These are phyloP conservation scores for Hericium erinaceus DNA, from an alignment of 768 basidiomycete genomes.

Conservation along the genomic window DNA sequence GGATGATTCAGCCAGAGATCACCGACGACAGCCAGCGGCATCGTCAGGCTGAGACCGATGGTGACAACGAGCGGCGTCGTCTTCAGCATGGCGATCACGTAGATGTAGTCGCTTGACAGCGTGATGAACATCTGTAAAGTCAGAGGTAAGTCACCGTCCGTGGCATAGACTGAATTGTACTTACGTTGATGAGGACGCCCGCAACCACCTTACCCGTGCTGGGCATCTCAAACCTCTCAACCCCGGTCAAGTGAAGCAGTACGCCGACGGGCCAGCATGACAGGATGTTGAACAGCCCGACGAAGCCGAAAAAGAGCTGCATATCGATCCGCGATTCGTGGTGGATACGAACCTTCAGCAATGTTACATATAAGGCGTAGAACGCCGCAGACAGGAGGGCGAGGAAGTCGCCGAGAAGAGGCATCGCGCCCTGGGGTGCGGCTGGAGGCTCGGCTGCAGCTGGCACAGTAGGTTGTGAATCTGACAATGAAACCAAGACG, in stretches of 20 bases:
- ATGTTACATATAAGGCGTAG: conserved; percentile 82
- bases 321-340: conserved; percentile 79
- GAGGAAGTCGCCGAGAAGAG: conserved; percentile 63
- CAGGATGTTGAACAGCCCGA: conserved; percentile 78
- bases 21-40: conserved; percentile 83
- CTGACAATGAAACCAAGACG: conserved; percentile 80
- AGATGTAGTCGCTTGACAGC: conserved; percentile 75
- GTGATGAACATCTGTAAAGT: conserved; percentile 68
- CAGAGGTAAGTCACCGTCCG: not conserved
- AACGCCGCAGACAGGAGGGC: conserved; percentile 82
- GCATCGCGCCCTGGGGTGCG: conserved; percentile 15
- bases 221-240: conserved; percentile 73
- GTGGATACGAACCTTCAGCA: conserved; percentile 81
- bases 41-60: conserved; percentile 86
- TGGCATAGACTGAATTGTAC: conserved; percentile 9
- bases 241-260: conserved; percentile 61
- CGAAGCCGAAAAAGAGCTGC: conserved; percentile 93
- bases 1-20: conserved; percentile 60
- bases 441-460: conserved; percentile 1
- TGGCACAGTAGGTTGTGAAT: conserved; percentile 32
- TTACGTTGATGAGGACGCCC: conserved; percentile 48
- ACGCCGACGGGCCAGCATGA: conserved; percentile 70
- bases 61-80: conserved; percentile 93
- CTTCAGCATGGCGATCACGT: conserved; percentile 89
- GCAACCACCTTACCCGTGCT: conserved; percentile 35